These are phyloP conservation scores for Ormosia semicastrata DNA, from an alignment of 306 rosid species.

Conservation along the genomic window DNA sequence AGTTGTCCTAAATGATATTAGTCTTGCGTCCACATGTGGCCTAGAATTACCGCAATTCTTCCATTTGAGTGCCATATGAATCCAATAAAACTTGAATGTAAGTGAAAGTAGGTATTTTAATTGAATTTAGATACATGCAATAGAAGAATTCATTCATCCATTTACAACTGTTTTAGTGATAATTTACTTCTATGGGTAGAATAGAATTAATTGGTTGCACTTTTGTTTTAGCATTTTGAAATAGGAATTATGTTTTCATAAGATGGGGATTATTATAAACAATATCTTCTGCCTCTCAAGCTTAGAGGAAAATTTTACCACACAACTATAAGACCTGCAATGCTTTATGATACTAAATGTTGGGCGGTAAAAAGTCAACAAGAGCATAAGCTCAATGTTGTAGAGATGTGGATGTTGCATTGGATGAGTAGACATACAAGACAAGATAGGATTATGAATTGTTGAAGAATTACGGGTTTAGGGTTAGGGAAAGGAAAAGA, in stretches of 20 bases:
- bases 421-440: no score
- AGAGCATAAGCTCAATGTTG: no score
- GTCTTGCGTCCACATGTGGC: background rate
- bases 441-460: no score
- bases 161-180: background rate
- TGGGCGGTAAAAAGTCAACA: no score
- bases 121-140: slow-evolving; percentile 17
- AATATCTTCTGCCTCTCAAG: background rate
- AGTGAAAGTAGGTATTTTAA: background rate
- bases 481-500: no score
- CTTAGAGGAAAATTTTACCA: no score
- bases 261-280: background rate
- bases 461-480: no score
- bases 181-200: background rate
- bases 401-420: no score
- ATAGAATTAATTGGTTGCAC: background rate
- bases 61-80: background rate
- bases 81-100: background rate
- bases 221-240: background rate
- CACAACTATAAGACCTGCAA: no score
- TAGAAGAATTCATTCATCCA: background rate
- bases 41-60: background rate
- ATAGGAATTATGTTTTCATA: background rate
- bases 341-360: no score
- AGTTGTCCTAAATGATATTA: no score